These are phyloP conservation scores for Dillenia turbinata DNA, from an alignment of 164 flowering plant genomes.

Conservation along the genomic window DNA sequence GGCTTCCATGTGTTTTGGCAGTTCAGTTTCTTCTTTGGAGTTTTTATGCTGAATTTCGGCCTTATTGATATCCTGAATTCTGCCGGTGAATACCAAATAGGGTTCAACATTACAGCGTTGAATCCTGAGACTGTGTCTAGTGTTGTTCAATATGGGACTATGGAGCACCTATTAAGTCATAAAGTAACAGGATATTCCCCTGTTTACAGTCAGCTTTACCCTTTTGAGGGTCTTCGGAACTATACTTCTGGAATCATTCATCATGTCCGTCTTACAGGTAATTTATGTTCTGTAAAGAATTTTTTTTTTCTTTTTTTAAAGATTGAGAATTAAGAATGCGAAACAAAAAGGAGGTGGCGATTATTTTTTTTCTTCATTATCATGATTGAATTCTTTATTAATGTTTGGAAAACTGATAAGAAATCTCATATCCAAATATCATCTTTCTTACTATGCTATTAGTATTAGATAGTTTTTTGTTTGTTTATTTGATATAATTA, in stretches of 20 bases:
- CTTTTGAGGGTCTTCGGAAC: conserved; percentile 76
- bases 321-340: too few relatives aligned
- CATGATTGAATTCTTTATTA: too few relatives aligned
- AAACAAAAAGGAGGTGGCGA: too few relatives aligned
- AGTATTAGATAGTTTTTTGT: too few relatives aligned
- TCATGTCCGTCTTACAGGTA: conserved; percentile 89
- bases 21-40: background rate
- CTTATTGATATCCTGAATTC: background rate
- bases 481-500: too few relatives aligned
- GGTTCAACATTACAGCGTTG: conserved; percentile 56
- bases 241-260: conserved; percentile 95
- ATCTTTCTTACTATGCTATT: too few relatives aligned
- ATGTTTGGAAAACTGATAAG: too few relatives aligned
- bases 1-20: background rate
- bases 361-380: too few relatives aligned
- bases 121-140: conserved; percentile 63
- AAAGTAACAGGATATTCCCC: conserved; percentile 61
- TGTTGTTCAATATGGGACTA: conserved; percentile 57
- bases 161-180: conserved; percentile 22
- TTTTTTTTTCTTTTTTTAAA: background rate
- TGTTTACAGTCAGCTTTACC: conserved; percentile 83
- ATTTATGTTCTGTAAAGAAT: background rate
- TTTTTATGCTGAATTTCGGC: background rate
- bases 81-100: conserved; percentile 90
- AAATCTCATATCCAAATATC: too few relatives aligned